phyloP scores from a whole-genome alignment of 495 filamentous ascomycete species.

The Penicillium fimorum region DNA sequence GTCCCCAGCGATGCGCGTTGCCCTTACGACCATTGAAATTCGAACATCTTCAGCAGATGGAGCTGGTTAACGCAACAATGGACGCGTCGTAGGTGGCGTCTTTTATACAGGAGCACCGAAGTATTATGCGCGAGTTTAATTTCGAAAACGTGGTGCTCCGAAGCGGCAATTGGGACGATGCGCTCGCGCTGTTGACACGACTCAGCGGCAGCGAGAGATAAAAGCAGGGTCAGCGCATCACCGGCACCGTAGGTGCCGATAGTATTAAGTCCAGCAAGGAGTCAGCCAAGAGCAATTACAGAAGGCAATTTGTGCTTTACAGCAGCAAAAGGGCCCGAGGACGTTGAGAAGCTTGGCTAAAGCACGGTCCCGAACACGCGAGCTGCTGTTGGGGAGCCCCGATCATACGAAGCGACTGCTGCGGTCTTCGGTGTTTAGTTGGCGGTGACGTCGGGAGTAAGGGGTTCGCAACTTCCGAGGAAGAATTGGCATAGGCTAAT shows the following conservation, averaged over 20 bases:
- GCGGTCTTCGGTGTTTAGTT: conserved; percentile 36
- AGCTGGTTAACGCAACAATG: conserved; percentile 64
- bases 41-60: conserved; percentile 57
- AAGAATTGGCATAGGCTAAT: conserved; percentile 13
- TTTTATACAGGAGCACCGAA: conserved; percentile 59
- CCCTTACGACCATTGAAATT: conserved; percentile 51
- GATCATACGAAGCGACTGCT: conserved; percentile 46
- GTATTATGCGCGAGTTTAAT: conserved; percentile 65
- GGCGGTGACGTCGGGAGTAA: conserved; percentile 28
- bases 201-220: conserved; percentile 53
- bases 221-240: conserved; percentile 42
- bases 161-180: conserved; percentile 71
- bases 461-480: conserved; percentile 6
- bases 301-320: conserved; percentile 12
- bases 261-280: conserved; percentile 26
- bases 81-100: conserved; percentile 63
- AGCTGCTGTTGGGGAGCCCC: conserved; percentile 35
- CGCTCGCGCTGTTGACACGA: conserved; percentile 61
- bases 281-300: conserved; percentile 21
- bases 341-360: conserved; percentile 22
- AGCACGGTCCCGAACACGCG: conserved; percentile 30
- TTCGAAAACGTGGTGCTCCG: conserved; percentile 67
- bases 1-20: background rate
- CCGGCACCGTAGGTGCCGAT: conserved; percentile 29
- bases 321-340: conserved; percentile 18